Evolutionary conservation across 2,329 filamentous ascomycete species (phyloP).

Genomic region (Dichotomopilus funicola): DNA sequence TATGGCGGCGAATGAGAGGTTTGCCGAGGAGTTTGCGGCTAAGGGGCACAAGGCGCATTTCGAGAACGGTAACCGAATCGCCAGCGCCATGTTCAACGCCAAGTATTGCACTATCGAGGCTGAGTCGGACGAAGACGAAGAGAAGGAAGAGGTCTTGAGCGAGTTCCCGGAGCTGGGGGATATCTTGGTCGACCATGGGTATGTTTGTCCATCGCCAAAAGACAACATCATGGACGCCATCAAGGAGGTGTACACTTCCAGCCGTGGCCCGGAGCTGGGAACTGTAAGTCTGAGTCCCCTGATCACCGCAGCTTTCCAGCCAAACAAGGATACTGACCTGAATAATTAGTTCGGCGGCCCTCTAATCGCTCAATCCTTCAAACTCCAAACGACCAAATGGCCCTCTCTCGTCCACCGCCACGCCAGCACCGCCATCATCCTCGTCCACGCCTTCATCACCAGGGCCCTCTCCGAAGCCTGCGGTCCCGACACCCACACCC

Average conservation of each 20-base stretch:
- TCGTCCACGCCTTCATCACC: constrained; percentile 48
- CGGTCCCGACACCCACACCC: constrained; percentile 34
- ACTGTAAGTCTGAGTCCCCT: constrained; percentile 35
- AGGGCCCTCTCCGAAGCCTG: constrained; percentile 38
- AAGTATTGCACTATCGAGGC: too few species aligned
- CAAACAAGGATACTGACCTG: too few species aligned
- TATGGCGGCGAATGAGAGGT: too few species aligned
- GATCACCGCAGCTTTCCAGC: too few species aligned
- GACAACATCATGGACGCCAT: constrained; percentile 41
- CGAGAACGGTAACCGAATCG: too few species aligned
- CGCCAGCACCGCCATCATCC: constrained; percentile 42
- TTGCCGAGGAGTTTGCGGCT: too few species aligned
- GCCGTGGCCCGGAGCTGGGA: constrained; percentile 49
- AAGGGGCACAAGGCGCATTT: too few species aligned
- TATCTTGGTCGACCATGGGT: too few species aligned
- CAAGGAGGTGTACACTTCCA: constrained; percentile 34
- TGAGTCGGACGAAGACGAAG: too few species aligned
- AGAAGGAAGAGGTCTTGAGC: too few species aligned
- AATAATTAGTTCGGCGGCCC: constrained; percentile 30
- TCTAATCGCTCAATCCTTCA: constrained; percentile 42
- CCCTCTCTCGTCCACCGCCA: constrained; percentile 40
- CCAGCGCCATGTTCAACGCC: too few species aligned
- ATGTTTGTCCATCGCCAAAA: background rate
- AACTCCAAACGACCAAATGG: constrained; percentile 51
- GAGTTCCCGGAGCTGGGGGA: too few species aligned